Percentiles rank a stretch among this genome's conserved stretches.
phyloP scores from a whole-genome alignment of 495 filamentous ascomycete species.

The Neurospora sp. region DNA sequence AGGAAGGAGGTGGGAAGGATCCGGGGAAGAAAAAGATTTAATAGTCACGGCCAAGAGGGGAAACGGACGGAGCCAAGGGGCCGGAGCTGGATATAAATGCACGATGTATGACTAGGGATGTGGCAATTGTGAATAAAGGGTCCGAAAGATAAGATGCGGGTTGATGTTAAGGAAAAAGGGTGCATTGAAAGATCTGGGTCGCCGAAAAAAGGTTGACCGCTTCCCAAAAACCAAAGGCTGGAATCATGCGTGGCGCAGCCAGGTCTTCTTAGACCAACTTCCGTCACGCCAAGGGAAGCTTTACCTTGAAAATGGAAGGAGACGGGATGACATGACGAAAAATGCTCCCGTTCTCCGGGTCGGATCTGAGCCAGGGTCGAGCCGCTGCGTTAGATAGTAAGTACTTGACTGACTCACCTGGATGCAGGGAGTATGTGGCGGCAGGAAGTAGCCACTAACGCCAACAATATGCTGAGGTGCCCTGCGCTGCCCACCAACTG shows the following conservation, averaged over 20 bases:
- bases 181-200: not conserved
- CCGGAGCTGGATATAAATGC: not conserved
- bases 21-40: not conserved
- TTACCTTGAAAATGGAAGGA: not conserved
- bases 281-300: not conserved
- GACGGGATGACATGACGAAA: not conserved
- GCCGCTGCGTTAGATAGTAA: not conserved
- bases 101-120: not conserved
- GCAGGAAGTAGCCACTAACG: not conserved
- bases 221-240: not conserved
- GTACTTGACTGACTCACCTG: not conserved
- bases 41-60: not conserved
- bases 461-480: not conserved
- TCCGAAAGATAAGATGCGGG: not conserved
- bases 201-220: not conserved
- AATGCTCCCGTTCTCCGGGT: not conserved
- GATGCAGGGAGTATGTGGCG: not conserved
- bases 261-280: not conserved
- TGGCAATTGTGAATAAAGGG: not conserved
- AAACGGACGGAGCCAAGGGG: not conserved
- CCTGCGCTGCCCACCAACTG: not conserved
- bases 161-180: not conserved
- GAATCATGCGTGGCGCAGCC: not conserved
- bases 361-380: not conserved
- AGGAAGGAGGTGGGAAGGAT: not conserved